Conservation (phyloP, 495 filamentous ascomycete genomes). For the Xanthoparmelia taractica region DNA sequence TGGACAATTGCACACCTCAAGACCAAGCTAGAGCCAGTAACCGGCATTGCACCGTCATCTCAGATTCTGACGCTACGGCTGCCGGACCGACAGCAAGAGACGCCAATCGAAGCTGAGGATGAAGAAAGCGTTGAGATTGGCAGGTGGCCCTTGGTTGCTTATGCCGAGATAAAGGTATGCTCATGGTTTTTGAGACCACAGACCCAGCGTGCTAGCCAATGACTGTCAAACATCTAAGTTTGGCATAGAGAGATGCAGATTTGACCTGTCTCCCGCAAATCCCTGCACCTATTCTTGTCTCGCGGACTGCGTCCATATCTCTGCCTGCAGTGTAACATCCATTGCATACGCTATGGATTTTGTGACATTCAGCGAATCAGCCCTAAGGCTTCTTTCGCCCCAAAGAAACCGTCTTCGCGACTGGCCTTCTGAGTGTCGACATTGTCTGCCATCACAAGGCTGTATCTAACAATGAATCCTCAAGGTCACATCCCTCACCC, state of each 20-base stretch:
- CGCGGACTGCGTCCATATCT: neutral
- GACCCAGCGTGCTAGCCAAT: neutral
- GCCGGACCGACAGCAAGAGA: conserved; percentile 43
- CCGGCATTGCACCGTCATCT: conserved; percentile 73
- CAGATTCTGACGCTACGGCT: conserved; percentile 66
- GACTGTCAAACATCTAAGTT: neutral
- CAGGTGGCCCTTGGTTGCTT: conserved; percentile 57
- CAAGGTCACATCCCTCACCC: conserved; percentile 39
- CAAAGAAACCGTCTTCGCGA: neutral
- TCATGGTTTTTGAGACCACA: neutral
- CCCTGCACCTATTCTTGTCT: neutral
- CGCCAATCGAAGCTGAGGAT: conserved; percentile 54
- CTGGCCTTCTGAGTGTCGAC: neutral
- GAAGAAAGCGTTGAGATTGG: conserved; percentile 58
- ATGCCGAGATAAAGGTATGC: conserved; percentile 72
- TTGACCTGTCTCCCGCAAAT: neutral
- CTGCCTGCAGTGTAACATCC: neutral
- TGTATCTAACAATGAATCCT: neutral
- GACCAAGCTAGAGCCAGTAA: conserved; percentile 84
- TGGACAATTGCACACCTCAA: conserved; percentile 88
- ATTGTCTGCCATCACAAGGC: neutral
- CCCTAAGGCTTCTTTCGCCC: neutral
- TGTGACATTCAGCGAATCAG: neutral
- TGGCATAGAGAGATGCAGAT: neutral
- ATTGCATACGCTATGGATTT: neutral